Evolutionary conservation across 2,329 filamentous ascomycete genomes (phyloP).

Genomic region (Clarireedia homoeocarpa): DNA sequence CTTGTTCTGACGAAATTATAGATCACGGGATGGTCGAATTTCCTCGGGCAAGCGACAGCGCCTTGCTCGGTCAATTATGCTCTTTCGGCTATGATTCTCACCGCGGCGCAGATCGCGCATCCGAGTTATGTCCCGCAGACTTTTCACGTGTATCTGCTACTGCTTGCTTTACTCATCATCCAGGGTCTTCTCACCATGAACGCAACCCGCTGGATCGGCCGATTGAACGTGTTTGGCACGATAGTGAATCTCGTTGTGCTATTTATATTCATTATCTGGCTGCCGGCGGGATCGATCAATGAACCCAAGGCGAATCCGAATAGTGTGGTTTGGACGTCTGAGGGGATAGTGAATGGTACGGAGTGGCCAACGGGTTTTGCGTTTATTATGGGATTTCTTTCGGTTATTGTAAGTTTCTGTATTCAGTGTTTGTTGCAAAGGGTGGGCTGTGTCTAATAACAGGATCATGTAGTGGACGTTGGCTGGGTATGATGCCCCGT

Average conservation of each 20-base stretch:
- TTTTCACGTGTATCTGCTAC: constrained; percentile 30
- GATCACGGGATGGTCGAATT: constrained; percentile 14
- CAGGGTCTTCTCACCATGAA: constrained; percentile 31
- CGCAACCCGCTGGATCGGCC: constrained; percentile 25
- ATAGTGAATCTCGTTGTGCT: constrained; percentile 27
- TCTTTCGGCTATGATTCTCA: constrained; percentile 30
- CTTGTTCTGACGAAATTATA: background rate
- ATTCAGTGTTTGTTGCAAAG: too few relatives aligned
- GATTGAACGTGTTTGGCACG: constrained; percentile 11
- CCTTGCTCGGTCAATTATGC: constrained; percentile 29
- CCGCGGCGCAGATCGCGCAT: constrained; percentile 29
- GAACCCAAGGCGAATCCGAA: constrained; percentile 7
- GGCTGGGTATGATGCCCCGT: constrained; percentile 54
- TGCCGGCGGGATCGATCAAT: constrained; percentile 12
- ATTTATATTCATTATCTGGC: constrained; percentile 29
- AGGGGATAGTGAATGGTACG: constrained; percentile 46
- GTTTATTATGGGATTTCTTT: constrained; percentile 56
- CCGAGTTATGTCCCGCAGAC: constrained; percentile 28
- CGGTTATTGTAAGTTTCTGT: constrained; percentile 38
- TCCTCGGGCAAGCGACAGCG: constrained; percentile 11
- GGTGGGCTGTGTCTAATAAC: too few relatives aligned
- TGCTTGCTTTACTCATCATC: constrained; percentile 27
- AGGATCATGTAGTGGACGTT: constrained; percentile 28
- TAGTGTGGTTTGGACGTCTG: constrained; percentile 9
- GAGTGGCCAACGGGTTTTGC: constrained; percentile 50